These are phyloP conservation scores for Malbranchea zuffiana DNA, from an alignment of 2,329 filamentous ascomycete genomes.

Conservation along the genomic window DNA sequence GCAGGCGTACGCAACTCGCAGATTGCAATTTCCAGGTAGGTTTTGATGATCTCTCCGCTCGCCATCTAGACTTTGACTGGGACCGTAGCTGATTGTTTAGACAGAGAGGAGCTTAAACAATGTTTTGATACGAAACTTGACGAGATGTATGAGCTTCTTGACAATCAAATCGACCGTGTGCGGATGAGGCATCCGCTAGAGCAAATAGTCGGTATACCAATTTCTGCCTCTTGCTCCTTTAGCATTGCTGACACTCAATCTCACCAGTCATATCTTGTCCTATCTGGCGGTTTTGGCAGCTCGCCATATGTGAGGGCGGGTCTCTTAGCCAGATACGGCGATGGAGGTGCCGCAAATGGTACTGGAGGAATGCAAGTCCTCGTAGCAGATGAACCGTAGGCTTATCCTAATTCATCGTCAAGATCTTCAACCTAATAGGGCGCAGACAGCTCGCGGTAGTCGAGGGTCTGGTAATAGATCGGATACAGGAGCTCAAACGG, in stretches of 20 bases:
- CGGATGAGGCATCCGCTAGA: conserved; percentile 17
- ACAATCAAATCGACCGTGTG: conserved; percentile 5
- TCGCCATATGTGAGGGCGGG: conserved; percentile 32
- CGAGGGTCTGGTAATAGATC: conserved; percentile 9
- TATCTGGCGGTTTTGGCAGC: conserved; percentile 36
- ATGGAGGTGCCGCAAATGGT: conserved; percentile 8
- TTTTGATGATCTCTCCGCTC: background rate
- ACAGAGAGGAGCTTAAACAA: conserved; percentile 9
- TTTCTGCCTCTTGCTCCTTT: background rate
- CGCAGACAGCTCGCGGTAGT: conserved; percentile 10
- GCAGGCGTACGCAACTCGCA: conserved; percentile 10
- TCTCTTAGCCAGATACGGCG: conserved; percentile 18
- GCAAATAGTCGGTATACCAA: conserved; percentile 20
- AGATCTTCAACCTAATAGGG: background rate
- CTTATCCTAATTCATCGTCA: background rate
- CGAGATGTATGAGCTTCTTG: conserved; percentile 8
- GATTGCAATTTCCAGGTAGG: conserved; percentile 8
- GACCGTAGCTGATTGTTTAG: background rate
- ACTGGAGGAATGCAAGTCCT: conserved; percentile 21
- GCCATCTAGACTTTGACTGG: background rate
- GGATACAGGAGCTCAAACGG: conserved; percentile 11
- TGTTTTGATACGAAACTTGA: conserved; percentile 8
- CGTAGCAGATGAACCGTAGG: conserved; percentile 25
- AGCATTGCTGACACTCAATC: background rate
- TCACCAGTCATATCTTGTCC: conserved; percentile 28